Base-by-base conservation (phyloP, 305 asterid genomes). In the Salvia sclarea region DNA sequence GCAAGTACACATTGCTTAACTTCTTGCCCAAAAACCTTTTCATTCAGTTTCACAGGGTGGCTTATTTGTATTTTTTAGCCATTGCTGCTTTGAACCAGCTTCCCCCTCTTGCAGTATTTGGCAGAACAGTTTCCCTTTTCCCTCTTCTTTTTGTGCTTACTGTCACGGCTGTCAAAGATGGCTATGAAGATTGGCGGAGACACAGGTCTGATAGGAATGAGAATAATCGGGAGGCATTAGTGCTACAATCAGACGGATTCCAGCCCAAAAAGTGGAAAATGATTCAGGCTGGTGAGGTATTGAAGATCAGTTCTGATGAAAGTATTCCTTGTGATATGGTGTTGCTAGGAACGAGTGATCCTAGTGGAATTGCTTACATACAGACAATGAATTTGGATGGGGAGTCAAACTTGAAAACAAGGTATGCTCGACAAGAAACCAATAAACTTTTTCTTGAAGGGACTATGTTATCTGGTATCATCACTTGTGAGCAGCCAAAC, bases 361-460 rank as follows among this genome's bases (percentile, higher is more conserved):
- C 90, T 62, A 87, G 89, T 78, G 99, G 98, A 68, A 87, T 94
- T 71, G 97, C 99, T 70, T 94, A 94, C 80, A 91, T 94, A 75
- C 97, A 91, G 85, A 94, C 99, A 11, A 94, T 94, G 98, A 94
- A 94, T 79, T 80, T 94, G 82, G 99, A 94, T 66, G 99, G 99
- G 1, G 99, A 94, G 82, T 91, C 99, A 70, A 94, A 94, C 86
- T 81, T 94, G 87, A 94, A 94, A 76, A 94, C 99, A 49, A 83
- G 99, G 86, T 94, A 91, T 84, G 99, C 99, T 58, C 84, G 98
- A 83, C 99, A 94, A 80, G 99, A 94, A 89, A 91, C 98, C 40
- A 83, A 74, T 72, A 81, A 80, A 70, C 71, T 94, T 64, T 82
- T 81, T 64, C 76, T 81, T 62, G 93, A 85, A 79, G 99, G 80